phyloP scores from a whole-genome alignment of 2,329 filamentous ascomycete genomes.

The Rosellinia necatrix region DNA sequence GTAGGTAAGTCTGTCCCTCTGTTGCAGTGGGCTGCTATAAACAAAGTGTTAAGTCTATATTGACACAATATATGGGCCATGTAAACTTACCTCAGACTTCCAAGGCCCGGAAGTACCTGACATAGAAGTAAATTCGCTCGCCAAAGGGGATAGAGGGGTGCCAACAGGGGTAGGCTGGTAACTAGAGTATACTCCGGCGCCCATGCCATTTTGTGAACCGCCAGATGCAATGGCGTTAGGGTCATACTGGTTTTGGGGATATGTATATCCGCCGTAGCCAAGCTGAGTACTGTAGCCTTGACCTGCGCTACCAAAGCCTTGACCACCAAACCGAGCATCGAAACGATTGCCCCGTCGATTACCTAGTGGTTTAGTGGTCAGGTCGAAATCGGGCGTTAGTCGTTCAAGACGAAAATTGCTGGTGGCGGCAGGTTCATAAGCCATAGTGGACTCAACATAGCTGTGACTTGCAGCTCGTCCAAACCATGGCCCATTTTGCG shows the following conservation, averaged over 20 bases:
- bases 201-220: slow-evolving; percentile 44
- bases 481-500: slow-evolving; percentile 53
- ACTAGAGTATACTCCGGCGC: slow-evolving; percentile 35
- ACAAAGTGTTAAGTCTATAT: slow-evolving; percentile 31
- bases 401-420: slow-evolving; percentile 53
- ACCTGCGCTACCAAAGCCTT: slow-evolving; percentile 35
- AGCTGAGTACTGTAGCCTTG: slow-evolving; percentile 43
- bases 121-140: slow-evolving; percentile 73
- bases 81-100: slow-evolving; percentile 58
- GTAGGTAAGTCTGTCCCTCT: slow-evolving; percentile 77
- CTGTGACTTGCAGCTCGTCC: slow-evolving; percentile 47
- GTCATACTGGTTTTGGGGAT: slow-evolving; percentile 43
- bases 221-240: slow-evolving; percentile 40
- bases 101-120: slow-evolving; percentile 45
- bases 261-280: slow-evolving; percentile 43
- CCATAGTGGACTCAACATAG: slow-evolving; percentile 47
- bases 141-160: slow-evolving; percentile 72
- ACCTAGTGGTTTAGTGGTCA: slow-evolving; percentile 48
- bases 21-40: slow-evolving; percentile 49
- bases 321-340: slow-evolving; percentile 46
- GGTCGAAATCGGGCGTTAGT: slow-evolving; percentile 54
- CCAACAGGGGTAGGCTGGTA: slow-evolving; percentile 43
- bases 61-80: background rate
- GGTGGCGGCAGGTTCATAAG: slow-evolving; percentile 41
- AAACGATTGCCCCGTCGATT: slow-evolving; percentile 53